Conservation (phyloP, 2,329 filamentous ascomycete species). For the Chlorencoelia australis region DNA sequence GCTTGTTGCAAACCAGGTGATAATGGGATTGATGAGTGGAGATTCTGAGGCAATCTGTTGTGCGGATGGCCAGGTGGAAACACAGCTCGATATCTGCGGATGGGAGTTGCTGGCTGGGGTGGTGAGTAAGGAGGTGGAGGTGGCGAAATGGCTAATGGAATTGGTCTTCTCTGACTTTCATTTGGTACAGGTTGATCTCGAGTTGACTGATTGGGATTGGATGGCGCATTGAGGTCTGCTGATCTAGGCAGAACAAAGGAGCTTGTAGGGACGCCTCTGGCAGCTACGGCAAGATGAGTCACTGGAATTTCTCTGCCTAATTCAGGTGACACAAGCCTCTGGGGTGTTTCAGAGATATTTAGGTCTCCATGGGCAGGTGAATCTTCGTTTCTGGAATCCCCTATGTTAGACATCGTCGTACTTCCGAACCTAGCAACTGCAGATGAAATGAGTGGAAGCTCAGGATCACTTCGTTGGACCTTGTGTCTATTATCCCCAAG, state of each 20-base stretch:
- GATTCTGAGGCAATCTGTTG: slow-evolving; percentile 41
- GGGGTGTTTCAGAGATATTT: too few relatives aligned
- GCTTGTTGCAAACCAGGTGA: slow-evolving; percentile 52
- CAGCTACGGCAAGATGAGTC: too few relatives aligned
- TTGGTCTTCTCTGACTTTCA: too few relatives aligned
- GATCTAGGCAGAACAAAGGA: too few relatives aligned
- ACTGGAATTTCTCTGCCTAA: too few relatives aligned
- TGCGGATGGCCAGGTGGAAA: slow-evolving; percentile 43
- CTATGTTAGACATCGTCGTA: slow-evolving; percentile 10
- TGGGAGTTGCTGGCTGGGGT: slow-evolving; percentile 18
- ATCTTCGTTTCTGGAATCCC: too few relatives aligned
- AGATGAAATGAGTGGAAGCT: too few relatives aligned
- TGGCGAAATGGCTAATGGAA: slow-evolving; percentile 3
- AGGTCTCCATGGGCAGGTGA: too few relatives aligned
- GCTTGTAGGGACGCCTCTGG: too few relatives aligned
- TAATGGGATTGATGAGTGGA: slow-evolving; percentile 49
- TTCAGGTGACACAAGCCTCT: too few relatives aligned
- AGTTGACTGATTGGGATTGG: not conserved
- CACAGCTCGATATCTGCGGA: slow-evolving; percentile 42
- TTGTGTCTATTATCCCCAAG: slow-evolving; percentile 21
- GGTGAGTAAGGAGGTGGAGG: slow-evolving; percentile 19
- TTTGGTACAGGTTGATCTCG: slow-evolving; percentile 5
- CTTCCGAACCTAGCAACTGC: slow-evolving; percentile 13
- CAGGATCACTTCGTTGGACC: too few relatives aligned
- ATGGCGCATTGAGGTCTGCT: too few relatives aligned